Evolutionary conservation across 129 eudicot genomes (phyloP), one percentile per base, ranked within the genome.

Genomic region (Logfia minima): DNA sequence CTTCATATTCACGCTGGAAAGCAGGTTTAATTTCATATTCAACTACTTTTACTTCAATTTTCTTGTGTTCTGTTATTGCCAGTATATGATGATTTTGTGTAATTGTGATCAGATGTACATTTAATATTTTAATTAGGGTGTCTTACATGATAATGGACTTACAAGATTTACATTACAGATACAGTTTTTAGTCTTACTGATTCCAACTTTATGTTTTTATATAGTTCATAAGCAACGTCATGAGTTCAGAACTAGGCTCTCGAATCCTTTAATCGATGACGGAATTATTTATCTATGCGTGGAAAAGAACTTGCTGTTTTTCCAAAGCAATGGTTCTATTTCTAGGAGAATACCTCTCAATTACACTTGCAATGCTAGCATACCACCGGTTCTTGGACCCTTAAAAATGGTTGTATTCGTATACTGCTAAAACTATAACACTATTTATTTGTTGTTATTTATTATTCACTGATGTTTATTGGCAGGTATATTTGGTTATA

Each of bases 331-430:
- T 48, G 99, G 96, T 17, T 78, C 97, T n/a, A 84, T 88, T 53
- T 85, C 84, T 21, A 84, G 89, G 86, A 74, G 70, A 17, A 65
- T 85, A 37, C 82, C 85, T 75, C 87, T 95, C 32, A 86, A 86
- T 66, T 90, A 82, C 78, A 85, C 86, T 4, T 95, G 99, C 74
- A 86, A 79, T 81, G 32, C 43, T 29, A 71, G 59, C 64, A 86
- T 92, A 52, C 77, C 87, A 31, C 99, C 95, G 1, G 95, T 86
- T 65, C 77, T 84, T 74, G 97, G 96, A 78, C 96, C 85, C 61
- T 82, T 85, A 39, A 78, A 81, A 76, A 92, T 71, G 92, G 97
- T 85, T 81, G 79, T 77, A 24, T 6, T 85, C 76, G 77, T 77
- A 24, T 9, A 64, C 23, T 39, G 4, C 51, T 41, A n/a, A 56